Conservation (phyloP, 495 filamentous ascomycete species). For the Penicillium cosmopolitanum region DNA sequence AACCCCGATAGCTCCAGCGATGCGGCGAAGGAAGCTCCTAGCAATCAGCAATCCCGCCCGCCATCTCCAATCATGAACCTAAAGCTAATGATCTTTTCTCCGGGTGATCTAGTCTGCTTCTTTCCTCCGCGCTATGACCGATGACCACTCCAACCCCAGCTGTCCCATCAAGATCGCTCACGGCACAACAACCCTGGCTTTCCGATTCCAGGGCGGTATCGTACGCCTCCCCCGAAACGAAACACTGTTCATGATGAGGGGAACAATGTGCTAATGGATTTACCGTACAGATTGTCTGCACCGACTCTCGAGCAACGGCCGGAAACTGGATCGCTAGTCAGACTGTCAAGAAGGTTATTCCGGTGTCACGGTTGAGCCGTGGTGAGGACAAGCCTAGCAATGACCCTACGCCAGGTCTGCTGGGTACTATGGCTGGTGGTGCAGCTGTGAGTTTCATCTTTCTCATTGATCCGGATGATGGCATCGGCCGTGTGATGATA, state of each 20-base stretch:
- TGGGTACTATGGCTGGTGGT: conserved; percentile 98
- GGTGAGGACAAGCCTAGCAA: conserved; percentile 61
- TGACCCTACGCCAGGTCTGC: conserved; percentile 76
- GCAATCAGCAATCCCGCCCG: background rate
- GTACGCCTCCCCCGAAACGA: conserved; percentile 33
- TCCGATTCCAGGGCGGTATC: conserved; percentile 96
- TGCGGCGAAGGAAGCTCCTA: conserved; percentile 7
- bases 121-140: conserved; percentile 95
- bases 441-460: conserved; percentile 68
- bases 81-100: conserved; percentile 9
- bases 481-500: background rate
- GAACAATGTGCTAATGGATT: background rate
- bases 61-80: background rate
- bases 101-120: conserved; percentile 69
- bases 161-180: conserved; percentile 99
- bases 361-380: conserved; percentile 52
- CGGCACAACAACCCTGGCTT: conserved; percentile 97
- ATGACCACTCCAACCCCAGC: conserved; percentile 93
- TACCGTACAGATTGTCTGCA: conserved; percentile 74
- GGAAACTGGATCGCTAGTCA: conserved; percentile 99
- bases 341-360: conserved; percentile 99
- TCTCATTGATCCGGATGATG: background rate
- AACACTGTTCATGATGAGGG: background rate
- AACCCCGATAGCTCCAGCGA: conserved; percentile 9
- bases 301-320: conserved; percentile 93